Percentiles rank a stretch among this genome's conserved stretches.
Conservation (phyloP, 257 asterid species). For the Fraxinus cuspidata region DNA sequence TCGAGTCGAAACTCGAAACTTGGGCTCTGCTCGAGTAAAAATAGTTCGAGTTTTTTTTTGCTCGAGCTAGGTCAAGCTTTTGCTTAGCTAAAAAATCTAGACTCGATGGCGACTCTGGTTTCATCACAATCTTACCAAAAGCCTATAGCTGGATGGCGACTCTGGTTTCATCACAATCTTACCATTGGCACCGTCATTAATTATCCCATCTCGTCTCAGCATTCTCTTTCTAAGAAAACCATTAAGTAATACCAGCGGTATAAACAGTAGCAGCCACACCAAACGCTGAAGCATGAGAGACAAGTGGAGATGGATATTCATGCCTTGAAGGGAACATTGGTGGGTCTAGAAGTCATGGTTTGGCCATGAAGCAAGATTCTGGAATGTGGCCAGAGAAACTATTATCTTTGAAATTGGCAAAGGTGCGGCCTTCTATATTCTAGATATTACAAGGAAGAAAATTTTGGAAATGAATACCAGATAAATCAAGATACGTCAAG, state of each 20-base stretch:
- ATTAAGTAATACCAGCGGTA: conserved; percentile 36
- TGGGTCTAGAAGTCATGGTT: conserved; percentile 36
- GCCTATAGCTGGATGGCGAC: conserved; percentile 42
- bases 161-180: conserved; percentile 39
- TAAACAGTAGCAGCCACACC: conserved; percentile 32
- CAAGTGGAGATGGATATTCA: conserved; percentile 13
- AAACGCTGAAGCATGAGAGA: conserved; percentile 33
- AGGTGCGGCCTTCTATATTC: conserved; percentile 51
- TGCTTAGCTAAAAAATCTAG: too few species aligned
- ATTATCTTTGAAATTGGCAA: conserved; percentile 56
- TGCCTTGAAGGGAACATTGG: conserved; percentile 22
- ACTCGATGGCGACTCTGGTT: too few species aligned
- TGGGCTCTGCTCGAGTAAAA: too few species aligned
- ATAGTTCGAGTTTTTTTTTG: too few species aligned
- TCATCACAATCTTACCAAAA: conserved; percentile 41
- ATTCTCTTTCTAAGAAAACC: conserved; percentile 43
- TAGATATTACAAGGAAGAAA: conserved; percentile 70
- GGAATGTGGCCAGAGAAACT: conserved; percentile 45
- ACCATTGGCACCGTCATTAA: conserved; percentile 30
- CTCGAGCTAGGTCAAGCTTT: too few species aligned
- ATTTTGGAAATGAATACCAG: conserved; percentile 52
- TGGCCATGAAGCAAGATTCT: conserved; percentile 40
- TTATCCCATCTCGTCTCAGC: conserved; percentile 26
- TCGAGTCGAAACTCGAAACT: too few species aligned
- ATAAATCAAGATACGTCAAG: conserved; percentile 74